Evolutionary conservation across 2,329 filamentous ascomycete genomes (phyloP).

Genomic region (Kalmusia sp.): DNA sequence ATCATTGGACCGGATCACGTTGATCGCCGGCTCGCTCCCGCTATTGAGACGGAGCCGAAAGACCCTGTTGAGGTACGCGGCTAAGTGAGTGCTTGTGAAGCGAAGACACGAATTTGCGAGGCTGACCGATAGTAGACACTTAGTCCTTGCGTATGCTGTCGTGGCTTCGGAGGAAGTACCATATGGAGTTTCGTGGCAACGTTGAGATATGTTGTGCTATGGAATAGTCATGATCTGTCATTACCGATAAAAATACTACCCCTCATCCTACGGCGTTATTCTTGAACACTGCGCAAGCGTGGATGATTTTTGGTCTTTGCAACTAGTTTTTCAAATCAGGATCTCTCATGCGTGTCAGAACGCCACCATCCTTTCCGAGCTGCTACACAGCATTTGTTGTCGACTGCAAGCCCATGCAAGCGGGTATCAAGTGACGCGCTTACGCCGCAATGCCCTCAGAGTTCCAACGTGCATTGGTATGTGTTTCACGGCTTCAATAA

Average conservation of each 20-base stretch:
- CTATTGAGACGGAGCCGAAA: background rate
- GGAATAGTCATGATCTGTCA: background rate
- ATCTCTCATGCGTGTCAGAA: background rate
- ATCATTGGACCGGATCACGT: background rate
- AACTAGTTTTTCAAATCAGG: background rate
- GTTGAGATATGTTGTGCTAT: background rate
- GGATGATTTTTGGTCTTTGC: background rate
- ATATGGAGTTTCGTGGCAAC: background rate
- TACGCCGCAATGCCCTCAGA: background rate
- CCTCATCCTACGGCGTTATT: no score
- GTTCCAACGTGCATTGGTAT: background rate
- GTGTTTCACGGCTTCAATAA: constrained; percentile 4
- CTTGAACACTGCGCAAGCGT: background rate
- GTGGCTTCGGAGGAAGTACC: background rate
- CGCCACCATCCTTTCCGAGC: background rate
- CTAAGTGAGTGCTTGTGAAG: background rate
- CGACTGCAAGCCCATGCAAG: background rate
- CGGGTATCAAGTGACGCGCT: background rate
- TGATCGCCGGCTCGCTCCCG: background rate
- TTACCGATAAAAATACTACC: constrained; percentile 1
- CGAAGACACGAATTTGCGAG: background rate
- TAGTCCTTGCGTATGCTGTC: background rate
- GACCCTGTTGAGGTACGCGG: background rate
- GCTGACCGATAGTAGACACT: background rate
- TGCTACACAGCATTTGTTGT: background rate